Evolutionary conservation across 176 grass and related monocot genomes (phyloP).

Genomic region (Elymus sibiricus): DNA sequence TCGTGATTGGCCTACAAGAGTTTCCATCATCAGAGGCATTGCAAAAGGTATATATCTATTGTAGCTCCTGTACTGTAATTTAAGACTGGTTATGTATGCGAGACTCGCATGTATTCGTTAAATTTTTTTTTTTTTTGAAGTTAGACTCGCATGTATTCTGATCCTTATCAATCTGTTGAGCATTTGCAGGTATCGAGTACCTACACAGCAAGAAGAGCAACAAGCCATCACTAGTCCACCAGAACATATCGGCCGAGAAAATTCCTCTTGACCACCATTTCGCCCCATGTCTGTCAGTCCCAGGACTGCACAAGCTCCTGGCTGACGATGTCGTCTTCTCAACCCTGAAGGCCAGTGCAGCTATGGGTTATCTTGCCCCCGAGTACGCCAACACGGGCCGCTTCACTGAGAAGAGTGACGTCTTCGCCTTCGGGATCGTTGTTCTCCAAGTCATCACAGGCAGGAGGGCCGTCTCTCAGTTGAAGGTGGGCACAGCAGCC

Average conservation of each 20-base stretch:
- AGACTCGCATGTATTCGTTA: too few relatives aligned
- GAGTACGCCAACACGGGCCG: too few relatives aligned
- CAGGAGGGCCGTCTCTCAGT: too few relatives aligned
- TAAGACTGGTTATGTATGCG: neutral
- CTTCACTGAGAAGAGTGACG: too few relatives aligned
- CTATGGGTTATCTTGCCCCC: too few relatives aligned
- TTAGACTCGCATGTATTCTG: neutral
- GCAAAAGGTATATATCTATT: conserved; percentile 60
- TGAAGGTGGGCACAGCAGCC: too few relatives aligned
- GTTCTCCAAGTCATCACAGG: too few relatives aligned
- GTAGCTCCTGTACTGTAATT: neutral
- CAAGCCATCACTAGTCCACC: conserved; percentile 81
- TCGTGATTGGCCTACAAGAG: conserved; percentile 82
- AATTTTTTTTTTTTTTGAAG: too few relatives aligned
- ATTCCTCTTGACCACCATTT: conserved; percentile 81
- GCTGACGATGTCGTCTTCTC: conserved; percentile 89
- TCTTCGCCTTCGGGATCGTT: too few relatives aligned
- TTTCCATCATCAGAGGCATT: conserved; percentile 81
- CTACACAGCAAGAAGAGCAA: conserved; percentile 61
- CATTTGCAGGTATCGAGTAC: conserved; percentile 73
- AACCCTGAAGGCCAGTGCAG: neutral
- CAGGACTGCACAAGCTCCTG: conserved; percentile 84
- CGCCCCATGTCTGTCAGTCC: conserved; percentile 41
- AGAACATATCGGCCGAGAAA: conserved; percentile 88
- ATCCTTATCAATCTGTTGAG: neutral